These are phyloP conservation scores for Umbellularia californica DNA, from an alignment of 164 flowering plant species.

Conservation along the genomic window DNA sequence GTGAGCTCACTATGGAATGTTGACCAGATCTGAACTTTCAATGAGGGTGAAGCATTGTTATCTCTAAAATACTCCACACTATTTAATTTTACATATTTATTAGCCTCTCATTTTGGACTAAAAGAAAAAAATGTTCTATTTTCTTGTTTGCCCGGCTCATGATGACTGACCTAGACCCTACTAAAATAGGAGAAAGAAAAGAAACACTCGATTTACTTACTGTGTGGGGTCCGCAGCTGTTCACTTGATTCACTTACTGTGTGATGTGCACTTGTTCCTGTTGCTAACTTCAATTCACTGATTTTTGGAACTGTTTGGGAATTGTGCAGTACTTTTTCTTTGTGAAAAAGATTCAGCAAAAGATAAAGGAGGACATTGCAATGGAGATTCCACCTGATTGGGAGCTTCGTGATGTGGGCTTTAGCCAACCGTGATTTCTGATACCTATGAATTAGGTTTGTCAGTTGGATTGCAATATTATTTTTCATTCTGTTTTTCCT, in stretches of 20 bases:
- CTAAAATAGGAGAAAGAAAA: too few species aligned
- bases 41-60: too few species aligned
- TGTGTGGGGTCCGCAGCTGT: not conserved
- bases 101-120: too few species aligned
- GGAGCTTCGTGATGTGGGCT: not conserved
- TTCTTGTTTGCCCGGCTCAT: too few species aligned
- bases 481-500: not conserved
- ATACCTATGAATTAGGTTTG: not conserved
- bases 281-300: not conserved
- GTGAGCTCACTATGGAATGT: too few species aligned
- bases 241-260: not conserved
- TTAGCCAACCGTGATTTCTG: not conserved
- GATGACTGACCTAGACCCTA: not conserved
- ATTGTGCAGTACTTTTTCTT: conserved; percentile 58
- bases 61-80: too few species aligned
- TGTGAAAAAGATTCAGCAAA: conserved; percentile 44
- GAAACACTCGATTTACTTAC: not conserved
- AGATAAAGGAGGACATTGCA: conserved; percentile 52
- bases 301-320: conserved; percentile 5
- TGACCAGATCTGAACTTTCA: too few species aligned
- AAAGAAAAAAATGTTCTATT: not conserved
- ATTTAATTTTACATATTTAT: too few species aligned
- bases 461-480: not conserved
- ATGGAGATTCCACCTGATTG: conserved; percentile 19
- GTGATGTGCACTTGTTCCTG: too few species aligned